Percentiles rank a stretch among this genome's conserved stretches.
Evolutionary conservation across 768 basidiomycete species (phyloP).

Genomic region (Termitomyces sp.): DNA sequence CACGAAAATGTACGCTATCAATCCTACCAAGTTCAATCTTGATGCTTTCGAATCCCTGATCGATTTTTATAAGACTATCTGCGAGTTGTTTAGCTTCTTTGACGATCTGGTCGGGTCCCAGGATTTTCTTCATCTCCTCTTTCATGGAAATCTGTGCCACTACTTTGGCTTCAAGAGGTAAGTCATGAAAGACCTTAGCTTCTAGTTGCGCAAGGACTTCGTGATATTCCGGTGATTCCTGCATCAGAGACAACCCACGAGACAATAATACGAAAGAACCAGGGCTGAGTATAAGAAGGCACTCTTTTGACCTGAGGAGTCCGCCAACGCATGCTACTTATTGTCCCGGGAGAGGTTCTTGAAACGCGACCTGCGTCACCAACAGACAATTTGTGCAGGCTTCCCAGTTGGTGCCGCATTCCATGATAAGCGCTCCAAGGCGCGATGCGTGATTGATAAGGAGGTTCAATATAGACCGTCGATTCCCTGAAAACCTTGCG

Average conservation of each 20-base stretch:
- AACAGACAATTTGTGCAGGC: not conserved
- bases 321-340: not conserved
- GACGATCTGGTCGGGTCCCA: not conserved
- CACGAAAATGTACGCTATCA: not conserved
- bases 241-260: not conserved
- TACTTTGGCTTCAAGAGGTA: not conserved
- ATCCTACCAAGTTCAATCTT: slow-evolving; percentile 6
- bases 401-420: not conserved
- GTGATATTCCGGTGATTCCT: not conserved
- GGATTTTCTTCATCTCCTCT: not conserved
- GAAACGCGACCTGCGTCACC: not conserved
- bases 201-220: not conserved
- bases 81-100: slow-evolving; percentile 8
- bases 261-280: not conserved
- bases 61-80: slow-evolving; percentile 8
- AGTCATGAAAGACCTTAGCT: not conserved
- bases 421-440: not conserved
- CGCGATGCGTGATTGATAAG: not conserved
- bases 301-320: not conserved
- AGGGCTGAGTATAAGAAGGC: not conserved
- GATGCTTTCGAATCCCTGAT: slow-evolving; percentile 10
- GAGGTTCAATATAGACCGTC: not conserved
- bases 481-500: not conserved
- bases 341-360: not conserved
- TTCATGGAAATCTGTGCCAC: slow-evolving; percentile 1